A percentile compares a stretch with the other conserved stretches of the same genome.
These are phyloP conservation scores for Saccharomycopsis amapae DNA, from an alignment of 805 yeast genomes.

Conservation along the genomic window DNA sequence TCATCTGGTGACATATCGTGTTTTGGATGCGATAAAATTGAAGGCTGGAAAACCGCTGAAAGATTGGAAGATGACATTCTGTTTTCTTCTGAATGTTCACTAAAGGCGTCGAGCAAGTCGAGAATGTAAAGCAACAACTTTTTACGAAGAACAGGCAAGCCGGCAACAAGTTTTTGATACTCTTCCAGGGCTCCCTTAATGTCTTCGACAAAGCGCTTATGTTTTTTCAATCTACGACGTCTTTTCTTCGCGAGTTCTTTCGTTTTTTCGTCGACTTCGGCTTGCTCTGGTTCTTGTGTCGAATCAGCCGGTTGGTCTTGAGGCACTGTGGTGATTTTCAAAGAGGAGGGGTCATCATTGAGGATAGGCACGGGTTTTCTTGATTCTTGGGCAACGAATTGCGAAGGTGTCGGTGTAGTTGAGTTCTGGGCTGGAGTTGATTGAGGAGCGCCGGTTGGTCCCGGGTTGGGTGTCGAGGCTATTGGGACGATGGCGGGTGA, in stretches of 20 bases:
- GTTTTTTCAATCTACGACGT: slow-evolving; percentile 39
- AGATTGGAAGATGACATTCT: slow-evolving; percentile 89
- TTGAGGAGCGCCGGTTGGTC: too few relatives aligned
- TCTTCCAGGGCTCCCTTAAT: slow-evolving; percentile 62
- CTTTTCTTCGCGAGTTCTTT: slow-evolving; percentile 28
- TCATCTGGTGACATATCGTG: slow-evolving; percentile 93
- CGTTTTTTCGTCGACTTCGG: slow-evolving; percentile 24
- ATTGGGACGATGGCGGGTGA: slow-evolving; percentile 13
- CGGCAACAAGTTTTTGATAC: slow-evolving; percentile 60
- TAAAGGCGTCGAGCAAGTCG: slow-evolving; percentile 81
- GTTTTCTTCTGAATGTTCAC: slow-evolving; percentile 67
- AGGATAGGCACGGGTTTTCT: too few relatives aligned
- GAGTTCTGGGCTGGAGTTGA: too few relatives aligned
- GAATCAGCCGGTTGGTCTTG: too few relatives aligned
- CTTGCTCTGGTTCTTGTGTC: neutral
- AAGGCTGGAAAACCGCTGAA: slow-evolving; percentile 96
- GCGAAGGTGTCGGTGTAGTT: too few relatives aligned
- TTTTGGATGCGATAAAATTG: slow-evolving; percentile 84
- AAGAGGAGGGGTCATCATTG: too few relatives aligned
- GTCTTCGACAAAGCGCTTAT: slow-evolving; percentile 55
- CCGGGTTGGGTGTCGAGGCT: too few relatives aligned
- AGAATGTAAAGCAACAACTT: slow-evolving; percentile 80
- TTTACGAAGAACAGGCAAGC: slow-evolving; percentile 68
- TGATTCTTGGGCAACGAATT: too few relatives aligned
- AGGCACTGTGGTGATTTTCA: too few relatives aligned